Conservation (phyloP, 2,329 filamentous ascomycete species). For the Pseudogymnoascus sp. region DNA sequence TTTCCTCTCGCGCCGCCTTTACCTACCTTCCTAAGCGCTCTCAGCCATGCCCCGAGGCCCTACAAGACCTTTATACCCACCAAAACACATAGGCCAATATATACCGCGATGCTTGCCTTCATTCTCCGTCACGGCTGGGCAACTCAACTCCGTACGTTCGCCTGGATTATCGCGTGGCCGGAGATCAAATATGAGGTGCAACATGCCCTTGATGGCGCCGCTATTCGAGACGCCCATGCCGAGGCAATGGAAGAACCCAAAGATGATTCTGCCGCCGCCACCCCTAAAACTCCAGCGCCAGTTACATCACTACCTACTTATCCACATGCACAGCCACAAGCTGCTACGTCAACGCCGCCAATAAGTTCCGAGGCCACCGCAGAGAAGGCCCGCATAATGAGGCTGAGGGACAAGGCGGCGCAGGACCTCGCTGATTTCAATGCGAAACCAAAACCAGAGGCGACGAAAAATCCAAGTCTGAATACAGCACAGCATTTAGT, state of each 20-base stretch:
- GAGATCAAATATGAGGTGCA: slow-evolving; percentile 78
- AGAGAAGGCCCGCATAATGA: slow-evolving; percentile 53
- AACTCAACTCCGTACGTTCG: slow-evolving; percentile 84
- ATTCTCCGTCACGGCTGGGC: slow-evolving; percentile 89
- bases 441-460: slow-evolving; percentile 33
- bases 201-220: slow-evolving; percentile 60
- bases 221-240: slow-evolving; percentile 35
- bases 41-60: slow-evolving; percentile 72
- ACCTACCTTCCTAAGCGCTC: slow-evolving; percentile 75
- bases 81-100: slow-evolving; percentile 78
- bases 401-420: slow-evolving; percentile 48
- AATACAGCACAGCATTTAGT: slow-evolving; percentile 52
- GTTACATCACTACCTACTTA: background rate
- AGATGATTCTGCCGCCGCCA: slow-evolving; percentile 8
- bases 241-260: slow-evolving; percentile 25
- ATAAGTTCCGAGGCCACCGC: slow-evolving; percentile 50
- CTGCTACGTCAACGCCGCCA: slow-evolving; percentile 23
- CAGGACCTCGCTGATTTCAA: slow-evolving; percentile 41
- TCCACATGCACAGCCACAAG: slow-evolving; percentile 12
- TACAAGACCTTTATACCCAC: slow-evolving; percentile 81
- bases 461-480: slow-evolving; percentile 47
- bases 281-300: background rate
- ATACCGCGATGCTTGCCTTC: slow-evolving; percentile 89
- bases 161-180: slow-evolving; percentile 76
- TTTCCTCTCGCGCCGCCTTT: slow-evolving; percentile 81